A percentile compares a stretch with the other conserved stretches of the same genome.
phyloP scores from a whole-genome alignment of 192 early-diverging fungal genomes.

The Oehlia diaphana region DNA sequence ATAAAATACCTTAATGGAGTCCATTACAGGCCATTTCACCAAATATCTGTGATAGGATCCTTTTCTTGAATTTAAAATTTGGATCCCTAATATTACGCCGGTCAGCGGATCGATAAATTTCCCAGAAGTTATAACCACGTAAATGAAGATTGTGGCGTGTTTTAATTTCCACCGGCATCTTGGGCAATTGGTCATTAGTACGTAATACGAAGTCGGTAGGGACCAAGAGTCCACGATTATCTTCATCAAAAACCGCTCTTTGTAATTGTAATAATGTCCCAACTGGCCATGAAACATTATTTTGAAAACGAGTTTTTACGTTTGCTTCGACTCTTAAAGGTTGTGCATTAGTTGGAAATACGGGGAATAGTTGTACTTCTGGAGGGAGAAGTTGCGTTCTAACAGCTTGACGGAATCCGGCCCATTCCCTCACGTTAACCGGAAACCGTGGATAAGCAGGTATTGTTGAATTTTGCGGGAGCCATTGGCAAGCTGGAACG shows the following conservation, averaged over 20 bases:
- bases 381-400: neutral
- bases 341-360: neutral
- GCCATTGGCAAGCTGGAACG: neutral
- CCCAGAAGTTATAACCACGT: constrained; percentile 14
- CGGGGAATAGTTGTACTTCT: neutral
- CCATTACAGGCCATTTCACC: constrained; percentile 13
- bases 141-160: constrained; percentile 9
- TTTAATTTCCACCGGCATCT: constrained; percentile 15
- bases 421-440: neutral
- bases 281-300: neutral
- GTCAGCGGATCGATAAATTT: constrained; percentile 6
- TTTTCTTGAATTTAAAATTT: constrained; percentile 15
- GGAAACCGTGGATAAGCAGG: constrained; percentile 1
- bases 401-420: neutral
- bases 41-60: constrained; percentile 18
- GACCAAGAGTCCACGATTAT: neutral
- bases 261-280: neutral
- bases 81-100: neutral
- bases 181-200: neutral
- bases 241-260: no score
- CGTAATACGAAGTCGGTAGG: neutral
- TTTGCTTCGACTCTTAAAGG: neutral
- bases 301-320: neutral
- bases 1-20: constrained; percentile 1
- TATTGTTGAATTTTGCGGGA: constrained; percentile 1